A percentile compares a stretch with the other conserved stretches of the same genome.
These are phyloP conservation scores for Letharia columbiana DNA, from an alignment of 495 filamentous ascomycete genomes.

Conservation along the genomic window DNA sequence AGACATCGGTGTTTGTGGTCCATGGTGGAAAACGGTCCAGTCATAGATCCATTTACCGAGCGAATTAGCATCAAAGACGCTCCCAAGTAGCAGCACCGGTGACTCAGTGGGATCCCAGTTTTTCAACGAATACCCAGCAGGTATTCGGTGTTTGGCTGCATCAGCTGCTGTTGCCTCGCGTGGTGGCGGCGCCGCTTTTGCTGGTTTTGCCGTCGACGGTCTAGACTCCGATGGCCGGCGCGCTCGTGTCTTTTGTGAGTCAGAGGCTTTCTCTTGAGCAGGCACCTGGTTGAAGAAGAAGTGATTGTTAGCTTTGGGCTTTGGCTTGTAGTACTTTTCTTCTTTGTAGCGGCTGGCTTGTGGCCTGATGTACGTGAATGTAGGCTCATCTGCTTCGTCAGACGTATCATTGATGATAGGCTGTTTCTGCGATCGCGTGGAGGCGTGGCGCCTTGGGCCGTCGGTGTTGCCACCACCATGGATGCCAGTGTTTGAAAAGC, in stretches of 20 bases:
- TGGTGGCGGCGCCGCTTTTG: slow-evolving; percentile 35
- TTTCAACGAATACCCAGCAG: slow-evolving; percentile 87
- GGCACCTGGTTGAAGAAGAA: slow-evolving; percentile 45
- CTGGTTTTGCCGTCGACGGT: slow-evolving; percentile 34
- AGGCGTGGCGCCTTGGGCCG: slow-evolving; percentile 26
- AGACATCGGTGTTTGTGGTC: slow-evolving; percentile 74
- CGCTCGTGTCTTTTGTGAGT: slow-evolving; percentile 37
- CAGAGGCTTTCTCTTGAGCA: slow-evolving; percentile 36
- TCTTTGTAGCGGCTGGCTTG: slow-evolving; percentile 30
- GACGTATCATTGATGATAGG: slow-evolving; percentile 48
- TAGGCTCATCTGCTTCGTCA: slow-evolving; percentile 45
- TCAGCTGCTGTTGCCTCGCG: slow-evolving; percentile 76
- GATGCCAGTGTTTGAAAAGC: slow-evolving; percentile 33
- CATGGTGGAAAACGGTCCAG: slow-evolving; percentile 94
- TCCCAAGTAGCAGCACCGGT: slow-evolving; percentile 86
- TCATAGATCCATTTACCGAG: slow-evolving; percentile 99
- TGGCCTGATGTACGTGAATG: slow-evolving; percentile 32
- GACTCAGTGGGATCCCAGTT: slow-evolving; percentile 97
- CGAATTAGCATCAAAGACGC: slow-evolving; percentile 95
- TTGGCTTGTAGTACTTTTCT: slow-evolving; percentile 41
- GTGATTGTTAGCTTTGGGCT: slow-evolving; percentile 45
- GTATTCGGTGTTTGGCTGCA: slow-evolving; percentile 71
- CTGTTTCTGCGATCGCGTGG: slow-evolving; percentile 41
- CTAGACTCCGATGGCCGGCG: slow-evolving; percentile 46
- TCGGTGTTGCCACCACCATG: slow-evolving; percentile 31